These are phyloP conservation scores for Arachis hypogaea DNA, from an alignment of 306 rosid species.

Conservation along the genomic window DNA sequence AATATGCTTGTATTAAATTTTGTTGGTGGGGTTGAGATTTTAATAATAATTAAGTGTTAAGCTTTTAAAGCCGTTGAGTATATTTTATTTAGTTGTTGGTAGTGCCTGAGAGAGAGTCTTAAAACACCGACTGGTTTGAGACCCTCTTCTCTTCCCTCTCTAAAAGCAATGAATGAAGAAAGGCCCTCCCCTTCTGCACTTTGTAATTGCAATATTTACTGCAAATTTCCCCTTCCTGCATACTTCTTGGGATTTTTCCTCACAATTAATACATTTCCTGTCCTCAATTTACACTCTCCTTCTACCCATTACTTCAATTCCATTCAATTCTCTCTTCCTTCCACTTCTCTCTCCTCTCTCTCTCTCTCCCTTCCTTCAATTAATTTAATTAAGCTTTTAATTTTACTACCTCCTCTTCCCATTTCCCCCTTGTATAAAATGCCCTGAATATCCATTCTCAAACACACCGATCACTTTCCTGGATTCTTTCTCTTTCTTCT, in stretches of 20 bases:
- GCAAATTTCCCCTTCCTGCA: constrained; percentile 77
- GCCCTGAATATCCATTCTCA: constrained; percentile 43
- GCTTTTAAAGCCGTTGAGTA: constrained; percentile 61
- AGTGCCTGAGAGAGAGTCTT: constrained; percentile 18
- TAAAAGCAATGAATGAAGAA: constrained; percentile 76
- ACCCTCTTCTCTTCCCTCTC: constrained; percentile 35
- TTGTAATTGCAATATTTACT: constrained; percentile 76
- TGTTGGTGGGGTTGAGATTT: constrained; percentile 53
- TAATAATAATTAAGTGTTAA: constrained; percentile 36
- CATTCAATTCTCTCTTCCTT: constrained; percentile 44
- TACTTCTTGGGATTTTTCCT: constrained; percentile 70
- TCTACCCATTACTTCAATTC: constrained; percentile 70
- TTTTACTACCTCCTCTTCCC: constrained; percentile 53
- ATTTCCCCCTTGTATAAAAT: constrained; percentile 63
- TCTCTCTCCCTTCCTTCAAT: constrained; percentile 56
- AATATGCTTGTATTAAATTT: constrained; percentile 45
- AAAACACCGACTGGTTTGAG: constrained; percentile 27
- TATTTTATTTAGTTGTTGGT: constrained; percentile 30
- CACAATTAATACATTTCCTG: constrained; percentile 83
- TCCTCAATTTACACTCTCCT: constrained; percentile 86
- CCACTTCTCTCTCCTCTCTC: constrained; percentile 48
- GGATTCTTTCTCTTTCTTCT: constrained; percentile 35
- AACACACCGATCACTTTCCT: constrained; percentile 49
- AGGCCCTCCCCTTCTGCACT: constrained; percentile 56
- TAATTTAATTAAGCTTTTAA: constrained; percentile 71